Conservation (phyloP, 306 rosid species). For the Citrullus mucosospermus region DNA sequence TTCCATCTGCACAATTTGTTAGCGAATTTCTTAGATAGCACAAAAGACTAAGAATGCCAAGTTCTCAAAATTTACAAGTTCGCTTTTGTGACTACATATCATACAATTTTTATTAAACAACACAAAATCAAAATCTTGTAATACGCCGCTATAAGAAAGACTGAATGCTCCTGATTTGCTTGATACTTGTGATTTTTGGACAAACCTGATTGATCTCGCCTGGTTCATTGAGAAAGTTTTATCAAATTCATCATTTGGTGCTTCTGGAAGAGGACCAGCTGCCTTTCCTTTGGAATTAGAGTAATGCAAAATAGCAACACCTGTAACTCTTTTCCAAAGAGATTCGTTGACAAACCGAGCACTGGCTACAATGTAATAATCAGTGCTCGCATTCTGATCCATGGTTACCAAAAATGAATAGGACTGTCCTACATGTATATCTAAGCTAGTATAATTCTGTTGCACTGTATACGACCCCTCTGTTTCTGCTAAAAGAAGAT, state of each 20-base stretch:
- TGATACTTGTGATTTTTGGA: neutral
- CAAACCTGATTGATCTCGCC: slow-evolving; percentile 90
- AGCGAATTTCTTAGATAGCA: slow-evolving; percentile 14
- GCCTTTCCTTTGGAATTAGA: slow-evolving; percentile 93
- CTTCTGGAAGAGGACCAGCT: slow-evolving; percentile 63
- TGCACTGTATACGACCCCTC: slow-evolving; percentile 96
- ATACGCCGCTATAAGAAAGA: neutral
- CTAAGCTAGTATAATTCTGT: slow-evolving; percentile 85
- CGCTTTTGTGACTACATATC: neutral
- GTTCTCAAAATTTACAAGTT: neutral
- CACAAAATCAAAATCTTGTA: neutral
- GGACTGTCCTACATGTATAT: slow-evolving; percentile 92
- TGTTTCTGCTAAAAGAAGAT: slow-evolving; percentile 82
- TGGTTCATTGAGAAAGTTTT: slow-evolving; percentile 98
- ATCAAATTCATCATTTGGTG: slow-evolving; percentile 75
- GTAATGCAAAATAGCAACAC: slow-evolving; percentile 81
- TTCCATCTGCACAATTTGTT: slow-evolving; percentile 60
- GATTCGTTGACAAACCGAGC: slow-evolving; percentile 86
- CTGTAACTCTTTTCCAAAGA: slow-evolving; percentile 73
- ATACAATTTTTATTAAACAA: neutral
- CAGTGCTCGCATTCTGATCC: slow-evolving; percentile 89
- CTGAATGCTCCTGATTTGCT: neutral
- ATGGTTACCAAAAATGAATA: slow-evolving; percentile 76
- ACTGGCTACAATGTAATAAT: slow-evolving; percentile 92
- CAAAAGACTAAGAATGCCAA: neutral